These are phyloP conservation scores for Moricandia moricandioides DNA, from an alignment of 345 rosid genomes.

Conservation along the genomic window DNA sequence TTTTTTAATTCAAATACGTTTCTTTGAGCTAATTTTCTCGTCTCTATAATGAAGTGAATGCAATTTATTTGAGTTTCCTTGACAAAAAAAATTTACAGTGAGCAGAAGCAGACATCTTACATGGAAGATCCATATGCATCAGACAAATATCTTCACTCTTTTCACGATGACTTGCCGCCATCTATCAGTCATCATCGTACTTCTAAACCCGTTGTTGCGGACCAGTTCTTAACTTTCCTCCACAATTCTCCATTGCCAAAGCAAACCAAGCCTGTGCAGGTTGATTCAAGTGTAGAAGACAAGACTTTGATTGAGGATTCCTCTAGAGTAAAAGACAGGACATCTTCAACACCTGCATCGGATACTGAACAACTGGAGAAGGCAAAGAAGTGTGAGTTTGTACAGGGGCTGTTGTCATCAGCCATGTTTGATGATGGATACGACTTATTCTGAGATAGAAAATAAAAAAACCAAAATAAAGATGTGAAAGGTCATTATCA, in stretches of 20 bases:
- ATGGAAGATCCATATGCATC: conserved; percentile 30
- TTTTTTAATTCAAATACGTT: neutral
- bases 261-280: conserved; percentile 21
- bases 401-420: conserved; percentile 62
- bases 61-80: conserved; percentile 17
- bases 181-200: neutral
- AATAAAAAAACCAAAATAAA: neutral
- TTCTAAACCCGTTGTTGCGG: conserved; percentile 4
- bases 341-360: conserved; percentile 39
- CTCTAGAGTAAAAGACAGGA: neutral
- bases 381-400: conserved; percentile 59
- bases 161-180: conserved; percentile 13
- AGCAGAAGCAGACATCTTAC: conserved; percentile 23
- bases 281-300: conserved; percentile 18
- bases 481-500: conserved; percentile 13
- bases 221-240: conserved; percentile 26
- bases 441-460: conserved; percentile 22
- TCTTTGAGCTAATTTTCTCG: neutral
- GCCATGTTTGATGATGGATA: conserved; percentile 46
- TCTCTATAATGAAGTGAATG: neutral
- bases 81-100: conserved; percentile 27
- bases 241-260: conserved; percentile 21
- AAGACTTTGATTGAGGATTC: neutral
- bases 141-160: conserved; percentile 20
- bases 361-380: conserved; percentile 60